Evolutionary conservation across 2,329 filamentous ascomycete genomes (phyloP).

Genomic region (Trichophaea hybrida): DNA sequence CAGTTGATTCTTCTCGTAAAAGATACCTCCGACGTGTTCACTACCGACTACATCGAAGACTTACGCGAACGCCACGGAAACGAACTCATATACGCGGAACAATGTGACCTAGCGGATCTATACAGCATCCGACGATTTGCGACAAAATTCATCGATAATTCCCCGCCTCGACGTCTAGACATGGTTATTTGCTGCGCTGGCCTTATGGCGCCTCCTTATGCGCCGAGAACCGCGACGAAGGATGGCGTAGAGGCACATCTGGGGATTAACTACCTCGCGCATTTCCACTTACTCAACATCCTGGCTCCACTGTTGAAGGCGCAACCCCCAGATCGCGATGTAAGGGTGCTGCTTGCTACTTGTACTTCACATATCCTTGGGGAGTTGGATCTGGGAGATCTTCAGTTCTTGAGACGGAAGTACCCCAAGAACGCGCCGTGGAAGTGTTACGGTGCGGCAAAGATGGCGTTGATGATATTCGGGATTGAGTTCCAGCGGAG

Average conservation of each 20-base stretch:
- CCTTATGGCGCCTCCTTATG: conserved; percentile 55
- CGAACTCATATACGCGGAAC: conserved; percentile 83
- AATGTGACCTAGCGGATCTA: conserved; percentile 78
- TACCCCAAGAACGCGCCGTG: conserved; percentile 38
- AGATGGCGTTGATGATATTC: conserved; percentile 71
- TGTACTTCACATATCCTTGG: conserved; percentile 80
- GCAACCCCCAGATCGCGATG: conserved; percentile 86
- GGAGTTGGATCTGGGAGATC: conserved; percentile 36
- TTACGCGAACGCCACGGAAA: conserved; percentile 63
- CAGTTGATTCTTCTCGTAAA: conserved; percentile 85
- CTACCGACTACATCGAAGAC: conserved; percentile 85
- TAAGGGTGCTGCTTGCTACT: conserved; percentile 71
- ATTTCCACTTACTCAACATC: conserved; percentile 87
- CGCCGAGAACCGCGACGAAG: conserved; percentile 45
- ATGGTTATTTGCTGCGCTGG: conserved; percentile 81
- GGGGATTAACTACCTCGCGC: conserved; percentile 90
- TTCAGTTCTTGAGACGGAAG: conserved; percentile 32
- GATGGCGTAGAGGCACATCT: conserved; percentile 81
- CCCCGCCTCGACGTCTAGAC: conserved; percentile 74
- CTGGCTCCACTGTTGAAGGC: conserved; percentile 77
- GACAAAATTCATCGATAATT: conserved; percentile 95
- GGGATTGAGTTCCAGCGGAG: conserved; percentile 86
- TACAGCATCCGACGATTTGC: conserved; percentile 85
- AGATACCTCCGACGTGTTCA: conserved; percentile 69
- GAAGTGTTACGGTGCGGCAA: conserved; percentile 26